phyloP scores from a whole-genome alignment of 202 grass and related monocot genomes.

The Schoenoplectus triqueter region DNA sequence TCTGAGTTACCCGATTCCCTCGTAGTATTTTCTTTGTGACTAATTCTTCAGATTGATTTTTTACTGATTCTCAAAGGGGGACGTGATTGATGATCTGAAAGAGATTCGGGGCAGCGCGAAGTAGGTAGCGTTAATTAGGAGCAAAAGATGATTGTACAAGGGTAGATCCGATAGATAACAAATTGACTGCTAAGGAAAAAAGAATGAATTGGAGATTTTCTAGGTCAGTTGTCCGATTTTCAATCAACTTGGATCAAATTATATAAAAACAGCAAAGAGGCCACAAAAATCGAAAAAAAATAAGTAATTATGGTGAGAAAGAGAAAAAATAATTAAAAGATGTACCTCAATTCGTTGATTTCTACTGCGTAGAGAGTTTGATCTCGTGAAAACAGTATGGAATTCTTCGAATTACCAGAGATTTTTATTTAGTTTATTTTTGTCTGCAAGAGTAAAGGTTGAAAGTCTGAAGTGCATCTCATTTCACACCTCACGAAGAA shows the following conservation, averaged over 20 bases:
- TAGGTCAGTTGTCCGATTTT: not conserved
- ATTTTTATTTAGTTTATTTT: not conserved
- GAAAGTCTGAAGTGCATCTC: constrained; percentile 34
- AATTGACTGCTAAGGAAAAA: not conserved
- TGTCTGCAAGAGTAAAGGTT: constrained; percentile 38
- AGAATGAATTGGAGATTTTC: not conserved
- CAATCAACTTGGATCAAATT: constrained; percentile 6
- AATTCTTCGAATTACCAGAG: constrained; percentile 34
- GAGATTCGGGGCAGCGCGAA: too few species aligned
- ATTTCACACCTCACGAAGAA: constrained; percentile 39
- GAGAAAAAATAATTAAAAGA: constrained; percentile 13
- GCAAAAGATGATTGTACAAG: not conserved
- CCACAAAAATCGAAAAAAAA: not conserved
- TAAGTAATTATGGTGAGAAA: not conserved
- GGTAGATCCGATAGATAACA: not conserved
- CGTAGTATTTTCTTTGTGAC: too few species aligned
- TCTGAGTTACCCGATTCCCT: too few species aligned
- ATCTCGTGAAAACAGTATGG: constrained; percentile 14
- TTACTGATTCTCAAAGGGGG: too few species aligned
- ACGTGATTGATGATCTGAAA: too few species aligned
- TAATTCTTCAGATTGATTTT: too few species aligned
- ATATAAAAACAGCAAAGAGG: not conserved
- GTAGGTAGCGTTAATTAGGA: too few species aligned
- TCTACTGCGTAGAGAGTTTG: constrained; percentile 8
- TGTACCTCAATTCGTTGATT: constrained; percentile 25